Evolutionary conservation across 2,329 filamentous ascomycete genomes (phyloP).

Genomic region (Hypoxylon sp.): DNA sequence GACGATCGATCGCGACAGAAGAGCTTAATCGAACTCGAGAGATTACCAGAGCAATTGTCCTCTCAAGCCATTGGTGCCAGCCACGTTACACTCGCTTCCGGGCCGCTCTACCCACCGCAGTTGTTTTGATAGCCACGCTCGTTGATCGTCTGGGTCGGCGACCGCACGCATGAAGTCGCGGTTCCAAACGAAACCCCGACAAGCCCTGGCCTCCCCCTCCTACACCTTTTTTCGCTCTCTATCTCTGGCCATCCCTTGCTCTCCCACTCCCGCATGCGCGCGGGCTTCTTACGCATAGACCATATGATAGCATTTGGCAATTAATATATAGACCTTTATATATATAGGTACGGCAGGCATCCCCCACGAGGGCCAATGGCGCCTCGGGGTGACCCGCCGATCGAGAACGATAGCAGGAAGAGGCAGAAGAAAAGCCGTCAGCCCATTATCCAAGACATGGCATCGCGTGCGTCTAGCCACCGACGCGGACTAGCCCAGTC

Average conservation of each 20-base stretch:
- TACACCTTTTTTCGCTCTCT: not conserved
- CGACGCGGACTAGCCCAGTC: slow-evolving; percentile 17
- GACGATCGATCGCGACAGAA: slow-evolving; percentile 1
- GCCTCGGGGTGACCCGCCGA: slow-evolving; percentile 17
- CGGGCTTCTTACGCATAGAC: slow-evolving; percentile 20
- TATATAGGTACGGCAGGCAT: slow-evolving; percentile 26
- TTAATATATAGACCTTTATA: not conserved
- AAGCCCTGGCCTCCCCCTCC: not conserved
- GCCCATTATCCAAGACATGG: slow-evolving; percentile 30
- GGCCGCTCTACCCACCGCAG: slow-evolving; percentile 35
- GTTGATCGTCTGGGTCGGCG: slow-evolving; percentile 33
- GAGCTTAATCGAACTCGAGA: slow-evolving; percentile 1
- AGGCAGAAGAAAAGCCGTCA: slow-evolving; percentile 1
- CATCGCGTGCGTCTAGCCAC: slow-evolving; percentile 29
- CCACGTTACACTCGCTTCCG: slow-evolving; percentile 37
- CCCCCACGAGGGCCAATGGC: slow-evolving; percentile 19
- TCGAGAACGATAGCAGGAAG: slow-evolving; percentile 11
- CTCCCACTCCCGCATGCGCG: slow-evolving; percentile 6
- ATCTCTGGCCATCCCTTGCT: not conserved
- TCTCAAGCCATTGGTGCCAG: slow-evolving; percentile 21
- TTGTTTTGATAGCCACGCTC: slow-evolving; percentile 34
- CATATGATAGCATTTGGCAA: not conserved
- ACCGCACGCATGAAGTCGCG: slow-evolving; percentile 30
- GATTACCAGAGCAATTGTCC: slow-evolving; percentile 21
- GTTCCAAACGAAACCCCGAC: slow-evolving; percentile 34